Evolutionary conservation across 345 rosid species (phyloP).

Genomic region (Gossypium raimondii): DNA sequence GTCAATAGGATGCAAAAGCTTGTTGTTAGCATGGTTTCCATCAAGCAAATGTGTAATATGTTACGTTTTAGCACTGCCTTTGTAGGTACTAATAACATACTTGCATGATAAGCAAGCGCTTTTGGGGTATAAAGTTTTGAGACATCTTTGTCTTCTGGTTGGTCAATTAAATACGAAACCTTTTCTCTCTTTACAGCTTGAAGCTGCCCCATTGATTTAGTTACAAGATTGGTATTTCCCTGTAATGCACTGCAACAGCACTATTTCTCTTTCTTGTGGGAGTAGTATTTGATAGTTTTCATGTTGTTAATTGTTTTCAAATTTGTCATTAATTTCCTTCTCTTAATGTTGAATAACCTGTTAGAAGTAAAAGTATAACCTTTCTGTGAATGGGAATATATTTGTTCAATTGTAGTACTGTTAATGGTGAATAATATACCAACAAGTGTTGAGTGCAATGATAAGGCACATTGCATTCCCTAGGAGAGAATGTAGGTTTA

Average conservation of each 20-base stretch:
- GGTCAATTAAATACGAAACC: neutral
- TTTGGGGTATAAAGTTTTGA: neutral
- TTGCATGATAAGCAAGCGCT: neutral
- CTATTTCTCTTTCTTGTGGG: neutral
- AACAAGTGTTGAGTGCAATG: too few species aligned
- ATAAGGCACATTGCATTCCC: too few species aligned
- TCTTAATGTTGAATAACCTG: neutral
- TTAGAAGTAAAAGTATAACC: neutral
- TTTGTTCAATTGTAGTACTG: neutral
- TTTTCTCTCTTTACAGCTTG: neutral
- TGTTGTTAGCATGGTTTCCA: neutral
- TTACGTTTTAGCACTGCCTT: slow-evolving; percentile 2
- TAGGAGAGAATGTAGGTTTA: too few species aligned
- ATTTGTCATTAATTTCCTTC: neutral
- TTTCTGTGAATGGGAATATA: neutral
- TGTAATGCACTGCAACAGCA: neutral
- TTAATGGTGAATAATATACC: too few species aligned
- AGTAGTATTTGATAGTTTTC: neutral
- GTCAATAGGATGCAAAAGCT: neutral
- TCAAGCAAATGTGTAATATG: neutral
- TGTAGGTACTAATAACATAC: neutral
- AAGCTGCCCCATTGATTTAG: neutral
- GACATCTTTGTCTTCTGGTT: neutral
- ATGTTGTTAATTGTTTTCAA: neutral
- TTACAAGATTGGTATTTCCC: neutral